Conservation (phyloP, 169 alveolate genomes). For the Plasmodium relictum region DNA sequence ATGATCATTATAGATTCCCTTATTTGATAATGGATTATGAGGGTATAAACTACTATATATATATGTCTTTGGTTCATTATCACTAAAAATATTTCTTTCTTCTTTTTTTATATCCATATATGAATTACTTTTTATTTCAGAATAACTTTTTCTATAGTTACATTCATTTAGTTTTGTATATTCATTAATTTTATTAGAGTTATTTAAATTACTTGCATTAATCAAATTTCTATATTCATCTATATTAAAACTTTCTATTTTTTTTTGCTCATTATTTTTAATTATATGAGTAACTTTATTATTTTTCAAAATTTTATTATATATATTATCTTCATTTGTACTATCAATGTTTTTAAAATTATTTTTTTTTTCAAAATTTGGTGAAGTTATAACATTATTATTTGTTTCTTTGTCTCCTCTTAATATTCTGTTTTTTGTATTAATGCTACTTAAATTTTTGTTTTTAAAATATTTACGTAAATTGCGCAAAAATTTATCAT, state of each 20-base stretch:
- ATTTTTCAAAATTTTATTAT: slow-evolving; percentile 14
- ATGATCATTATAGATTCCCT: neutral
- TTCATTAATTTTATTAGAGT: slow-evolving; percentile 3
- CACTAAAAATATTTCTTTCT: slow-evolving; percentile 43
- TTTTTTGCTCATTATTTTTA: slow-evolving; percentile 11
- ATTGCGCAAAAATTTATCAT: slow-evolving; percentile 33
- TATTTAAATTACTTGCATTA: neutral
- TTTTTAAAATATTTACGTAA: slow-evolving; percentile 19
- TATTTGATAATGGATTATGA: slow-evolving; percentile 1
- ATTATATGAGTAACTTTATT: slow-evolving; percentile 3
- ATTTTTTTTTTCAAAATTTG: neutral
- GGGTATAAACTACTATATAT: neutral
- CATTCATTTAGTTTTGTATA: neutral
- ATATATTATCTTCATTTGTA: neutral
- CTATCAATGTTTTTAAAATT: neutral
- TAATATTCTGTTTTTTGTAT: neutral
- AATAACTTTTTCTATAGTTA: slow-evolving; percentile 16
- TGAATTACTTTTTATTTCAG: slow-evolving; percentile 4
- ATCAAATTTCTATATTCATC: slow-evolving; percentile 1
- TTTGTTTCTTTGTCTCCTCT: neutral
- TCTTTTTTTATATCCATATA: slow-evolving; percentile 18
- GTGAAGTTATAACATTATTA: too few species aligned
- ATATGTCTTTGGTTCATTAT: slow-evolving; percentile 16
- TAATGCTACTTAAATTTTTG: neutral
- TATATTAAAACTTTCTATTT: slow-evolving; percentile 9